Evolutionary conservation across 176 grass and related monocot species (phyloP).

Genomic region (Luzula sylvatica): DNA sequence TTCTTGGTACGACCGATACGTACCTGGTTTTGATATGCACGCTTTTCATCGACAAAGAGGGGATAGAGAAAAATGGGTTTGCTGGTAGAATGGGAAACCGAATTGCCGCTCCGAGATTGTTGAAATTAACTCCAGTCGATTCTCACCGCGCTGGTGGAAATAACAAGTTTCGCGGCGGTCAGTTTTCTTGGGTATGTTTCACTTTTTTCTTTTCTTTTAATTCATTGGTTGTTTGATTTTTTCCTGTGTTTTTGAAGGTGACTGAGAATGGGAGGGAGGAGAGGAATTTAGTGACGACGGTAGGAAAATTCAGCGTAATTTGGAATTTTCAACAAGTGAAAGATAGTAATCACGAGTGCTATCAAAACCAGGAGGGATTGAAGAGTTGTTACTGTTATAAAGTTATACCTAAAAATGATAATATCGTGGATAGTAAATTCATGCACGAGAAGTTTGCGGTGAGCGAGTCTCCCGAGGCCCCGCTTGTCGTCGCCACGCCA

Average conservation of each 20-base stretch:
- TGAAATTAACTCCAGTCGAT: constrained; percentile 77
- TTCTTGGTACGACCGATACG: constrained; percentile 65
- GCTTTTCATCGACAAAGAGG: constrained; percentile 83
- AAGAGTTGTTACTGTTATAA: constrained; percentile 95
- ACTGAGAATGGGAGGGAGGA: constrained; percentile 76
- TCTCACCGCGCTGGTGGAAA: constrained; percentile 55
- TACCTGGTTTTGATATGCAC: constrained; percentile 79
- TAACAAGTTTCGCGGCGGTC: constrained; percentile 60
- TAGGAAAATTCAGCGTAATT: constrained; percentile 82
- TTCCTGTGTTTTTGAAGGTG: constrained; percentile 28
- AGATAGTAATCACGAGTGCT: constrained; percentile 80
- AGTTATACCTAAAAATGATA: constrained; percentile 78
- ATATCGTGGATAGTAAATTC: constrained; percentile 63
- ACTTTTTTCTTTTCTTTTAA: not conserved
- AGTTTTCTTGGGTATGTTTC: constrained; percentile 77
- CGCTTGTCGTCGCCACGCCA: constrained; percentile 72
- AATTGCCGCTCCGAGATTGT: constrained; percentile 78
- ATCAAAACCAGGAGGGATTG: constrained; percentile 63
- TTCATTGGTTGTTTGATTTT: constrained; percentile 5
- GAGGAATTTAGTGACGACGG: constrained; percentile 67
- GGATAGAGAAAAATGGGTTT: constrained; percentile 81
- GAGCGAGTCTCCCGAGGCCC: constrained; percentile 58
- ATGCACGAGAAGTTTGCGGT: constrained; percentile 84
- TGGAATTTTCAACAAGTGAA: constrained; percentile 96
- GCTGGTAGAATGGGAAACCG: constrained; percentile 68